Percentiles rank a stretch among this genome's conserved stretches.
These are phyloP conservation scores for Corymbia citriodora DNA, from an alignment of 441 rosid genomes.

Conservation along the genomic window DNA sequence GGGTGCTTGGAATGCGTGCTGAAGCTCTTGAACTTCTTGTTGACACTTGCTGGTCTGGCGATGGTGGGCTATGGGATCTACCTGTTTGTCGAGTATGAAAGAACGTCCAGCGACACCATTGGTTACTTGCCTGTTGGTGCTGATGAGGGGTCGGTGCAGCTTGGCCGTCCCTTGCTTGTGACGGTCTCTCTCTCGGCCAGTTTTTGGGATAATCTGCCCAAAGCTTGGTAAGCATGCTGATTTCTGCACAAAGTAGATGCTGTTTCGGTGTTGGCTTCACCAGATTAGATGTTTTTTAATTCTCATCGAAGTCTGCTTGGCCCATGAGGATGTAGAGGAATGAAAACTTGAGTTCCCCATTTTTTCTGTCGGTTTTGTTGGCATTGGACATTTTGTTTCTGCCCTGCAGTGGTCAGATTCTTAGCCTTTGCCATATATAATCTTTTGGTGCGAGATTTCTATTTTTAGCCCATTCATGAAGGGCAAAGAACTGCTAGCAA, in stretches of 20 bases:
- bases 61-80: conserved; percentile 98
- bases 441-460: not conserved
- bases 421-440: not conserved
- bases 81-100: conserved; percentile 78
- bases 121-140: conserved; percentile 20
- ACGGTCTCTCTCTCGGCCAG: conserved; percentile 48
- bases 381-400: not conserved
- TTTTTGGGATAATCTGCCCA: conserved; percentile 57
- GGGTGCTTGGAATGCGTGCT: conserved; percentile 79
- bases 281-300: not conserved
- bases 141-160: conserved; percentile 31
- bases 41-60: conserved; percentile 82
- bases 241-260: not conserved
- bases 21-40: conserved; percentile 78
- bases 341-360: not conserved
- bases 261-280: not conserved
- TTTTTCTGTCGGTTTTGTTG: not conserved
- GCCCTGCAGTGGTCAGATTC: not conserved
- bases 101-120: conserved; percentile 20
- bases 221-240: conserved; percentile 63
- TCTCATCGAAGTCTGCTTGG: not conserved
- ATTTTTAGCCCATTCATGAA: not conserved
- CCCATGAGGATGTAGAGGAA: not conserved
- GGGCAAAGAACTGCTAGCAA: not conserved
- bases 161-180: conserved; percentile 94